Base-by-base conservation (phyloP, 2,329 filamentous ascomycete species). In the Fonsecaea pedrosoi region DNA sequence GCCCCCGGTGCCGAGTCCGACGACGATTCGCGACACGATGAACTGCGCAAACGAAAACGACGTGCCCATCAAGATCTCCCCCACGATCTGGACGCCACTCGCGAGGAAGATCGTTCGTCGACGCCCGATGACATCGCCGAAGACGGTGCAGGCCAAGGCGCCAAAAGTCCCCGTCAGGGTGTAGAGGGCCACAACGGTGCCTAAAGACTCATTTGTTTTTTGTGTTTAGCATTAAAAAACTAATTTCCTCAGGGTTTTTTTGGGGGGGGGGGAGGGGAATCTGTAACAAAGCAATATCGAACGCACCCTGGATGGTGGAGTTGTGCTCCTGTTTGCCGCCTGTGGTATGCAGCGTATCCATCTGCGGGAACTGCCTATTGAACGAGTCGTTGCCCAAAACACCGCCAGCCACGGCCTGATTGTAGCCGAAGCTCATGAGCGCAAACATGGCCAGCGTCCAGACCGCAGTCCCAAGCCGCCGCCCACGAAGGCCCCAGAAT, bases 21-120 rank as follows among this genome's bases (percentile, higher is more conserved):
- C 81, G 34, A 84, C 76, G 35, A 82, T 78, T 42, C 82, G 77
- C 15, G 82, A 82, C 13, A 82, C 76, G 54, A 76, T 74, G 35
- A 84, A 75, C 64, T 83, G 81, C 0, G 75, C 75, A 0, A 80
- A 67, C 0, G 74, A 76, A 35, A 75, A 78, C 0, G 81, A 78
- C 2, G 77, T 76, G 0, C 75, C 75, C 30, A 82, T 77, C 30
- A 83, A 77, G 6, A 77, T 71, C 0, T 81, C 78, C 8, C 81
- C 82, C 30, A 82, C 69, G 5, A 82, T 73, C 79, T 82, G 82
- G 40, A 81, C 77, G 3, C 73, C 64, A 9, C 56, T 58, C n/a
- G 64, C 58, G 1, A 37, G 10, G 25, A 18, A 25, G 67, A 71
- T 79, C 80, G 3, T 18, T n/a, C 18, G 21, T 13, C 38, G 37